phyloP scores from a whole-genome alignment of 495 filamentous ascomycete genomes.

The Xylaria sp. region DNA sequence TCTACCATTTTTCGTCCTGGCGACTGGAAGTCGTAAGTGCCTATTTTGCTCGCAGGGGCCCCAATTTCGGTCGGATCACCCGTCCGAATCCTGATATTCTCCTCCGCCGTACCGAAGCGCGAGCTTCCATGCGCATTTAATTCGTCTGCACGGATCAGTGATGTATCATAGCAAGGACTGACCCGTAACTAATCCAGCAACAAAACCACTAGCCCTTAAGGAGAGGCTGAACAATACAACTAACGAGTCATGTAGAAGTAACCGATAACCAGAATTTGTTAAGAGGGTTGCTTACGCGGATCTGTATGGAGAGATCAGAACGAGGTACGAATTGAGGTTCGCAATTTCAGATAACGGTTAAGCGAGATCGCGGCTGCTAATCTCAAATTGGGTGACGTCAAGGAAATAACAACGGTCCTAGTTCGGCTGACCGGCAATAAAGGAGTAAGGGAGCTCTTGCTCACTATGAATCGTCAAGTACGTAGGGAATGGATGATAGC shows the following conservation, averaged over 20 bases:
- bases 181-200: background rate
- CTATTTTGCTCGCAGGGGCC: background rate
- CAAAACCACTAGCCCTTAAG: background rate
- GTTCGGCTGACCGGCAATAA: constrained; percentile 6
- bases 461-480: background rate
- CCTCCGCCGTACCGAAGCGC: constrained; percentile 1
- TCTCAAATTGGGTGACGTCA: constrained; percentile 29
- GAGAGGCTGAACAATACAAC: background rate
- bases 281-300: background rate
- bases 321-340: background rate
- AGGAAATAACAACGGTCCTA: constrained; percentile 14
- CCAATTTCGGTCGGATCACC: background rate
- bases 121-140: constrained; percentile 13
- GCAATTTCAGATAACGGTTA: constrained; percentile 22
- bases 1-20: constrained; percentile 23
- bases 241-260: constrained; percentile 18
- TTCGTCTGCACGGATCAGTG: background rate
- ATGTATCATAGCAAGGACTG: background rate
- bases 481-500: background rate
- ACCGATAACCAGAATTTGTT: background rate
- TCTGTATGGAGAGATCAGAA: background rate
- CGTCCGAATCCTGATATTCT: background rate
- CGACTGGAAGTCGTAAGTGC: background rate
- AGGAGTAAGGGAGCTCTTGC: background rate
- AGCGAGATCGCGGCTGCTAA: constrained; percentile 24